Evolutionary conservation across 108 stramenopile species (phyloP), one percentile per base, ranked within the genome.

Genomic region (Nitzschia sp.): DNA sequence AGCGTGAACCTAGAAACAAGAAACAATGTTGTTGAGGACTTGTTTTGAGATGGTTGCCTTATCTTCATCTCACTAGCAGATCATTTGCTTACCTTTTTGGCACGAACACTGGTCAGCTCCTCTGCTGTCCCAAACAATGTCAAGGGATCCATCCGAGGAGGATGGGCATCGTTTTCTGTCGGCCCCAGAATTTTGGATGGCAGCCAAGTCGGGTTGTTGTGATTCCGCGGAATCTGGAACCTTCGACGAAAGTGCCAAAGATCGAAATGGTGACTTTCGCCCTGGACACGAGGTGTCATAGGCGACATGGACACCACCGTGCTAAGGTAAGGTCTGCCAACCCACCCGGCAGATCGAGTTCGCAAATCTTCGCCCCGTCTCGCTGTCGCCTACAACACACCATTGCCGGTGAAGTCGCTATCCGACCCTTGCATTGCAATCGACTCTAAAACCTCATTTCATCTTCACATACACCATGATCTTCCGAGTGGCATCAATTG

Each of bases 401-500:
- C 50, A 53, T 24, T 51, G 12, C 38, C 58, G 58, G 17, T 40
- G 14, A 34, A 14, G 40, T 41, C 40, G 15, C 21, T 55, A 20
- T 25, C 12, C 25, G 21, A 20, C 21, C 54, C 25, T 26, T 26
- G 15, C 19, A 37, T 63, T 20, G 42, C 11, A 38, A 8, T 48
- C 17, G 46, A 48, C 46, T 5, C 14, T 17, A 48, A 15, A 48
- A 48, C 2, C 17, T 48, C 29, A 34, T 34, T 34, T 34, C 29
- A 39, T 17, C 53, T 59, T 41, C n/a, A 59, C n/a, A 59, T 53
- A 17, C 58, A 48, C 39, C 43, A 71, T 71, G 70, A 71, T 71
- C 21, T 71, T 63, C 53, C 50, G 70, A 63, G 60, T 71, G n/a
- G 19, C 61, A 42, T 14, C 70, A 42, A 53, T 71, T 61, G 61